Conservation (phyloP, 148 eudicot species). For the Pharnaceum exiguum region DNA sequence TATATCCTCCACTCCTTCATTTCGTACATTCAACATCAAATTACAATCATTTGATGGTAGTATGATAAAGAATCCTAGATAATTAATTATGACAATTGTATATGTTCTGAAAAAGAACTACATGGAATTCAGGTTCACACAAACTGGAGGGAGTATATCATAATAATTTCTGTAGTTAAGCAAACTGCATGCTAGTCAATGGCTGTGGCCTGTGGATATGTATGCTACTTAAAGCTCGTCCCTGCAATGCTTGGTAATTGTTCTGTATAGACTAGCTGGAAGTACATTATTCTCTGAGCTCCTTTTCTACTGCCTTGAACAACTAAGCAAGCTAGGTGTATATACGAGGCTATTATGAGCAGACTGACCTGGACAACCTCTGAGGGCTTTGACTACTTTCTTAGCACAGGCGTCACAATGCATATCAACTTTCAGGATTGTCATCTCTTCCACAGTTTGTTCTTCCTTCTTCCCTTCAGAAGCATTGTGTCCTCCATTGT, state of each 20-base stretch:
- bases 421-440: conserved; percentile 63
- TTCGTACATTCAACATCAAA: background rate
- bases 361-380: conserved; percentile 42
- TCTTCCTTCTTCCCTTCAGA: conserved; percentile 9
- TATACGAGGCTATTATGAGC: background rate
- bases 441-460: conserved; percentile 15
- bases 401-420: conserved; percentile 74
- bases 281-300: background rate
- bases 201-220: too few relatives aligned
- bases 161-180: too few relatives aligned
- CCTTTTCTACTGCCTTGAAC: background rate
- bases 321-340: background rate
- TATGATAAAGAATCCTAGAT: background rate
- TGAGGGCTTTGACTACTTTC: conserved; percentile 47
- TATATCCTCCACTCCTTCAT: conserved; percentile 60
- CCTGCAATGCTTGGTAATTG: too few relatives aligned
- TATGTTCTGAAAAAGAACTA: too few relatives aligned
- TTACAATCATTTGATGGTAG: background rate
- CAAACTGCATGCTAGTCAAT: too few relatives aligned
- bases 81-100: background rate
- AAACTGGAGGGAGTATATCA: too few relatives aligned
- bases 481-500: background rate
- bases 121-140: too few relatives aligned
- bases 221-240: too few relatives aligned
- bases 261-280: too few relatives aligned